Conservation (phyloP, 805 yeast species). For the Nakazawaea laoshanensis region DNA sequence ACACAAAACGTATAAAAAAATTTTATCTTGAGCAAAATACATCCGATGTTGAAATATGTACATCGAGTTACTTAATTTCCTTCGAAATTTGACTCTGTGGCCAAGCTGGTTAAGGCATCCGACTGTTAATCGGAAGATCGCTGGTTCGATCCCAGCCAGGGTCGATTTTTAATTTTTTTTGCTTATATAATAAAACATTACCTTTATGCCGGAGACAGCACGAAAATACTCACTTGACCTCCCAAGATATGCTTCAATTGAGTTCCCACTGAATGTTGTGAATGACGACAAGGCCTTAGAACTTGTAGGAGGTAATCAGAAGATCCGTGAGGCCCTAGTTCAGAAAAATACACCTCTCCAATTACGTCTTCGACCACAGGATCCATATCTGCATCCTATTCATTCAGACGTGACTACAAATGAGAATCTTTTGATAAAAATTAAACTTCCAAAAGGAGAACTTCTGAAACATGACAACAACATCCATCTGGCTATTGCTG, state of each 20-base stretch:
- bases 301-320: constrained; percentile 58
- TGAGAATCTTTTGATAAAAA: constrained; percentile 52
- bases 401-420: constrained; percentile 41
- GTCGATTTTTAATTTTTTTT: constrained; percentile 10
- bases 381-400: constrained; percentile 48
- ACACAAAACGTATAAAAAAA: too few species aligned
- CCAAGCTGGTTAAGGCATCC: constrained; percentile 15
- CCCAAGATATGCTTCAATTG: constrained; percentile 69
- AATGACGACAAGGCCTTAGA: constrained; percentile 54
- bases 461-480: constrained; percentile 32
- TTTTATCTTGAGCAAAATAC: too few species aligned
- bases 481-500: constrained; percentile 31
- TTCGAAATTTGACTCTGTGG: constrained; percentile 11
- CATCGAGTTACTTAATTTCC: too few species aligned
- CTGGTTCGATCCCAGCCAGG: constrained; percentile 15
- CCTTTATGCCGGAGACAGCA: constrained; percentile 23
- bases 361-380: constrained; percentile 23
- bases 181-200: not conserved
- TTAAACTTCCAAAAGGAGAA: constrained; percentile 50
- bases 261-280: constrained; percentile 66
- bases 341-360: constrained; percentile 20
- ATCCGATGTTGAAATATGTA: too few species aligned
- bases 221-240: constrained; percentile 57
- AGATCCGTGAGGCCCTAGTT: constrained; percentile 32
- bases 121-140: constrained; percentile 16